Base-by-base conservation (phyloP, 148 eudicot species). In the Chenopodium berlandieri region DNA sequence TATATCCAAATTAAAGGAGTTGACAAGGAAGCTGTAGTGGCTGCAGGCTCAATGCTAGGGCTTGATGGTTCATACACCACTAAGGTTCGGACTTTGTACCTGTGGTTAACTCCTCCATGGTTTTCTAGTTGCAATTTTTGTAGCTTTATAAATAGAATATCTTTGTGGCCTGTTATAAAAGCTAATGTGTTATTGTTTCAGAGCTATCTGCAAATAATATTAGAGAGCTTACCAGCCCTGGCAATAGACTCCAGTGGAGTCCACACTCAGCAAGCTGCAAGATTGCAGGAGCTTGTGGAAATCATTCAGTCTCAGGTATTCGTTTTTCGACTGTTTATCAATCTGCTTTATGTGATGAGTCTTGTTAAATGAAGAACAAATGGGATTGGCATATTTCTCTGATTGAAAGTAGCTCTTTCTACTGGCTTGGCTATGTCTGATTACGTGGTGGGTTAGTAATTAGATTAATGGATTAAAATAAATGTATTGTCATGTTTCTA, bases 31-130 rank as follows among this genome's bases (percentile, higher is more conserved):
- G 90, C 91, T 76, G 99, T 94, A 64, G 79, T 87, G 72, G 94
- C 92, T 84, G 95, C 98, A 85, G 99, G 98, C 82, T 96, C 90
- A 56, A 85, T 87, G 79, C 97, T 96, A 81, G 86, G 82, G 81
- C 89, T 96, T 73, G 97, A 96, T 77, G 97, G 91, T 75, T 91
- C 95, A 79, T 96, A 94, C 88, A 94, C 98, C 63, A 96, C 98
- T 44, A 92, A 94, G 99, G 99, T 96, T 82, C 79, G 66, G 37
- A 73, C 62, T 72, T 32, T 72, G 23, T 75, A 17, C 79, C 44
- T 86, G 66, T 52, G 2, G 14, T 20, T 37, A 73, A 54, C 14
- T 25, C 60, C 23, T 25, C 27, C 13, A 27, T 47, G 47, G 56
- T 54, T n/a, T 12, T 65, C 54, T 73, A 52, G 64, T 67, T 16